Evolutionary conservation across 768 basidiomycete species (phyloP).

Genomic region (Macrolepiota fuliginosa): DNA sequence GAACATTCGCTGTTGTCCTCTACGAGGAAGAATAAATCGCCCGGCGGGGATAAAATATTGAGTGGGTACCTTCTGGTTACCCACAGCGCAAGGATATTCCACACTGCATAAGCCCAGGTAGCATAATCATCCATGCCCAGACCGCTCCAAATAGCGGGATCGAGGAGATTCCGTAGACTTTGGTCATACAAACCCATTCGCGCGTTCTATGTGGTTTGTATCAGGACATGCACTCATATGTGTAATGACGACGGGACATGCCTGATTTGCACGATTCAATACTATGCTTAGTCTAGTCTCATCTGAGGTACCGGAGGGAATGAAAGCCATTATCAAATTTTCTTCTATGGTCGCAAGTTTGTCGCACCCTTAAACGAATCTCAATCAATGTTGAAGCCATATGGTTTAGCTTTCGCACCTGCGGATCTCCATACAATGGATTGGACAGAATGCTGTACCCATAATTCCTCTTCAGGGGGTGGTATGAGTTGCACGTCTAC

Average conservation of each 20-base stretch:
- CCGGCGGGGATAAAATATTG: background rate
- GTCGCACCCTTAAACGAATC: conserved; percentile 51
- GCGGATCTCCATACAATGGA: conserved; percentile 68
- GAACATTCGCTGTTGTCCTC: conserved; percentile 65
- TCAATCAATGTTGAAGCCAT: conserved; percentile 9
- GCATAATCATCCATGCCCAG: conserved; percentile 62
- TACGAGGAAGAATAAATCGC: conserved; percentile 20
- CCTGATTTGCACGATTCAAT: conserved; percentile 70
- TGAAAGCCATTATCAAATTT: conserved; percentile 66
- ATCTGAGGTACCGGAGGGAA: conserved; percentile 53
- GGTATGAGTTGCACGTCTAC: conserved; percentile 52
- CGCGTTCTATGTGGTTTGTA: conserved; percentile 44
- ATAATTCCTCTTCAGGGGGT: conserved; percentile 57
- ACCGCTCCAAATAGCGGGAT: conserved; percentile 69
- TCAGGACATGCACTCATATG: conserved; percentile 11
- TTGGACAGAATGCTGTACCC: conserved; percentile 73
- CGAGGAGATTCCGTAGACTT: conserved; percentile 59
- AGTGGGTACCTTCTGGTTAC: conserved; percentile 58
- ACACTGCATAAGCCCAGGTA: conserved; percentile 74
- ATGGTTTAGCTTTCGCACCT: conserved; percentile 39
- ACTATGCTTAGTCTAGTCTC: conserved; percentile 58
- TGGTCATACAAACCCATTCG: conserved; percentile 67
- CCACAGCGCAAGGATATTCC: conserved; percentile 71
- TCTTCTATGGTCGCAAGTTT: conserved; percentile 66
- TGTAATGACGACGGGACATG: conserved; percentile 22